A percentile compares a stretch with the other conserved stretches of the same genome.
Conservation (phyloP, 1,284 basidiomycete species). For the Rhodotorula sp. region DNA sequence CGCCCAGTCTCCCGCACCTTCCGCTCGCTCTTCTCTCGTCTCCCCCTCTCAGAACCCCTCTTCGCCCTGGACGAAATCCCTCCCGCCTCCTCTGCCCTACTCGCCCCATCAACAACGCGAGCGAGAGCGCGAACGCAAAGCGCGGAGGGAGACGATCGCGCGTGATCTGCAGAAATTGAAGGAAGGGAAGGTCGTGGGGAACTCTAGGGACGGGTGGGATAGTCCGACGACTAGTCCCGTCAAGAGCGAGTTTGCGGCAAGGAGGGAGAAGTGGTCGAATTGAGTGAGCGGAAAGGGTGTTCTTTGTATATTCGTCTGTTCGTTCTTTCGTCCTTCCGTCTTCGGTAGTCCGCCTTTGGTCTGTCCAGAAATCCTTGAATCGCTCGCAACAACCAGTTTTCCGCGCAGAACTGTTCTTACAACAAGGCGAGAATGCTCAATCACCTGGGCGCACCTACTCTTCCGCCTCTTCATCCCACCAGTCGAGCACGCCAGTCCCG, state of each 20-base stretch:
- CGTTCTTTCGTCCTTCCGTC: background rate
- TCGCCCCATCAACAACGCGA: slow-evolving; percentile 30
- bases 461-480: slow-evolving; percentile 54
- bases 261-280: background rate
- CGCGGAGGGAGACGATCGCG: slow-evolving; percentile 39
- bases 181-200: slow-evolving; percentile 23
- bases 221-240: slow-evolving; percentile 13
- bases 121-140: slow-evolving; percentile 28
- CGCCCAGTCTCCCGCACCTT: slow-evolving; percentile 7
- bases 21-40: background rate
- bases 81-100: slow-evolving; percentile 34
- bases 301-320: background rate
- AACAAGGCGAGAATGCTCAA: background rate
- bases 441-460: background rate
- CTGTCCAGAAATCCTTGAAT: background rate
- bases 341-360: too few species aligned
- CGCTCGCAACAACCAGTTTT: background rate
- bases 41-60: slow-evolving; percentile 1
- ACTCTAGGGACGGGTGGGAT: slow-evolving; percentile 26
- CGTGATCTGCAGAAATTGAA: slow-evolving; percentile 37
- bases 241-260: slow-evolving; percentile 5
- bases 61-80: background rate
- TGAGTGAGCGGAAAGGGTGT: background rate
- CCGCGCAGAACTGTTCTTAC: background rate
- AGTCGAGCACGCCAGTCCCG: slow-evolving; percentile 67